These are phyloP conservation scores for Candida methanosorbosa DNA, from an alignment of 805 yeast species.

Conservation along the genomic window DNA sequence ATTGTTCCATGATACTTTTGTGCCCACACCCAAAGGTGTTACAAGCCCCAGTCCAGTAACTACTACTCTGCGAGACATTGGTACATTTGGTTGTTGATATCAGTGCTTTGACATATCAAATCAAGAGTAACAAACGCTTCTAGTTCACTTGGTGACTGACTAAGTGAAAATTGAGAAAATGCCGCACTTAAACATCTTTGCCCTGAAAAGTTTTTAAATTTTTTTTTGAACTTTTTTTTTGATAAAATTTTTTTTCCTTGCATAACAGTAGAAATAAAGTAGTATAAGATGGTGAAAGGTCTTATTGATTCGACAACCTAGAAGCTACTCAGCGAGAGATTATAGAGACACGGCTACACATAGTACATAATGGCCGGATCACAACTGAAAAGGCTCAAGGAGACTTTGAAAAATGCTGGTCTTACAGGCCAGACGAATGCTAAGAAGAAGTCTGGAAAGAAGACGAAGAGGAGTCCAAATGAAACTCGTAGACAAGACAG, in stretches of 20 bases:
- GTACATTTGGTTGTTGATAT: too few species aligned
- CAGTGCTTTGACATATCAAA: too few species aligned
- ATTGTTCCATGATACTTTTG: slow-evolving; percentile 41
- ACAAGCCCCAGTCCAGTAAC: slow-evolving; percentile 87
- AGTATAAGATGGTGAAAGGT: too few species aligned
- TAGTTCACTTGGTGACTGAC: too few species aligned
- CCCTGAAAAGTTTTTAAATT: neutral
- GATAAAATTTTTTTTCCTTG: too few species aligned
- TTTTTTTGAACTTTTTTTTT: too few species aligned
- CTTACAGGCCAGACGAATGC: slow-evolving; percentile 78
- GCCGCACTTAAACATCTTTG: too few species aligned
- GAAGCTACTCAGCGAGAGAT: too few species aligned
- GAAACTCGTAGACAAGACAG: slow-evolving; percentile 67
- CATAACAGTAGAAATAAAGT: too few species aligned
- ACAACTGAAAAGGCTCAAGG: slow-evolving; percentile 76
- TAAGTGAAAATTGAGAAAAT: too few species aligned
- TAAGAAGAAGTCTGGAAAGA: slow-evolving; percentile 45
- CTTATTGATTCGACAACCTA: too few species aligned
- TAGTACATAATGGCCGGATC: slow-evolving; percentile 62
- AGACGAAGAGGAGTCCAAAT: slow-evolving; percentile 41
- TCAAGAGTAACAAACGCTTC: neutral
- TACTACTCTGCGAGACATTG: slow-evolving; percentile 51
- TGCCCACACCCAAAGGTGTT: slow-evolving; percentile 79
- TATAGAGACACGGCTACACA: too few species aligned
- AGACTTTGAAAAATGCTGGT: slow-evolving; percentile 67